Evolutionary conservation across 352 stramenopile species (phyloP), one percentile per base, ranked within the genome.

Genomic region (Pseudoperonospora humuli): DNA sequence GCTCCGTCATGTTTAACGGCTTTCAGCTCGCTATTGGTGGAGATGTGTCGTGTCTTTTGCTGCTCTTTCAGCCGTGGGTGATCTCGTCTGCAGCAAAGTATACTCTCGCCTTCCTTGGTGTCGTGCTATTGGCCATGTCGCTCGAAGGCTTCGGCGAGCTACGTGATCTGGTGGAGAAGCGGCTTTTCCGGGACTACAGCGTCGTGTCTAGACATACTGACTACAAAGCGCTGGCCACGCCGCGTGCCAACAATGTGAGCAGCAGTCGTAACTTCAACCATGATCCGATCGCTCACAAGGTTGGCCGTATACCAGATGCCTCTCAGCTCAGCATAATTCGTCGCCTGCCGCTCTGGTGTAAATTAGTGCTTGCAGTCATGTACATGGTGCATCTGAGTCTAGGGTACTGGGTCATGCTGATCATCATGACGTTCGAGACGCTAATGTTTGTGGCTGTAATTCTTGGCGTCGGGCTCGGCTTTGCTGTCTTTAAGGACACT

Each of bases 391-490:
- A 84, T 38, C 52, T 92, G 49, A 65, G 70, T 41, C 59, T 89
- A 49, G 79, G 72, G 29, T 92, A 92, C 66, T 83, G 76, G 32
- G 49, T 86, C 57, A 92, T 92, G 79, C 61, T 92, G n/a, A 39
- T 92, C 32, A 77, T 87, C 41, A 92, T 92, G 79, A 83, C 77
- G 49, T 92, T 83, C 61, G 79, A 92, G 62, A 79, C 67, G 13
- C 50, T 81, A n/a, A 67, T 92, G 43, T 92, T 92, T 52, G 39
- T 87, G 25, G 76, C 76, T 6, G 75, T 86, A 6, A 74, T 88
- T 34, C 31, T 92, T 7, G 79, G 79, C 1, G 56, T 90, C 13
- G 77, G 75, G 4, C 33, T 81, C 20, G 77, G 77, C 36, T 90
- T 92, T 46, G 66, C 72, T 37, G 50, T 89, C 42, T 92, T 92